phyloP scores from a whole-genome alignment of 305 asterid genomes.

The Solanum aculeatissimum region DNA sequence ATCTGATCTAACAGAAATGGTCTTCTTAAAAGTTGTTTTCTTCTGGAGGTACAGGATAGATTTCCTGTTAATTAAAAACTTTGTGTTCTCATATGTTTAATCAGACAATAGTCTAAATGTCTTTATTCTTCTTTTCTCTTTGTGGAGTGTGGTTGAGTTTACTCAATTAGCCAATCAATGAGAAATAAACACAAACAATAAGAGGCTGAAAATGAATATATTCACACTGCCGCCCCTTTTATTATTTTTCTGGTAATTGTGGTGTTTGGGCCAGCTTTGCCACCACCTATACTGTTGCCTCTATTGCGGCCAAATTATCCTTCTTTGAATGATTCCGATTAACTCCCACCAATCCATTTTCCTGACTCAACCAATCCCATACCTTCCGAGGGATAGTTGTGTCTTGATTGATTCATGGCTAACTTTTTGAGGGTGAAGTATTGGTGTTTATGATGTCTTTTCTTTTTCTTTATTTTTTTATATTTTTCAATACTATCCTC shows the following conservation, averaged over 20 bases:
- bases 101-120: not conserved
- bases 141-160: not conserved
- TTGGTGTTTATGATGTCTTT: not conserved
- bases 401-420: not conserved
- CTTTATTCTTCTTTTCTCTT: not conserved
- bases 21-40: not conserved
- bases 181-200: not conserved
- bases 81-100: not conserved
- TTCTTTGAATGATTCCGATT: not conserved
- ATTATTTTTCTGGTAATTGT: too few relatives aligned
- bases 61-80: not conserved
- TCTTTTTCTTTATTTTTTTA: not conserved
- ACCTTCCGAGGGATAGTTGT: not conserved
- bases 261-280: too few relatives aligned
- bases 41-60: not conserved
- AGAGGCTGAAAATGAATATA: not conserved
- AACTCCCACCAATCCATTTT: not conserved
- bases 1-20: not conserved
- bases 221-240: not conserved
- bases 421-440: not conserved
- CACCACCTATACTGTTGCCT: not conserved
- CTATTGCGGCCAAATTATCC: not conserved
- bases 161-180: not conserved
- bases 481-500: not conserved
- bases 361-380: not conserved